Percentiles rank a stretch among this genome's conserved stretches.
These are phyloP conservation scores for Sclerotinia sclerotiorum DNA, from an alignment of 2,329 filamentous ascomycete species.

Conservation along the genomic window DNA sequence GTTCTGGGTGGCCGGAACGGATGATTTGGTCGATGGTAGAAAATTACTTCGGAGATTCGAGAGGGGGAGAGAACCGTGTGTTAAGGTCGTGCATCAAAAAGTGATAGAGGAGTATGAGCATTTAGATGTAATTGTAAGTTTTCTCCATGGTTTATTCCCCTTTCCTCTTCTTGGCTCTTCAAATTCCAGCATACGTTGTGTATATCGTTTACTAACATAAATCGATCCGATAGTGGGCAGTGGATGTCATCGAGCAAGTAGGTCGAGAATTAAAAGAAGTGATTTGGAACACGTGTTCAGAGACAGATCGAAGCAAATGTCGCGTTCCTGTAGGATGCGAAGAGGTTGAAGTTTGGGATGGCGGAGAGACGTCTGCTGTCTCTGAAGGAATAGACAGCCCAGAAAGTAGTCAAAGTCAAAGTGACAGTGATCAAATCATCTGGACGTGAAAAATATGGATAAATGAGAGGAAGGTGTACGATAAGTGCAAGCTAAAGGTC, in stretches of 20 bases:
- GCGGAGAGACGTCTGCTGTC: slow-evolving; percentile 24
- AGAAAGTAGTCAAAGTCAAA: slow-evolving; percentile 12
- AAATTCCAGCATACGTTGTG: background rate
- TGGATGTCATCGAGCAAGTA: slow-evolving; percentile 81
- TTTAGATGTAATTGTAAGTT: slow-evolving; percentile 69
- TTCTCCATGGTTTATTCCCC: too few relatives aligned
- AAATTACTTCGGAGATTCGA: slow-evolving; percentile 73
- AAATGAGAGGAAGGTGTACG: background rate
- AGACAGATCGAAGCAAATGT: slow-evolving; percentile 33
- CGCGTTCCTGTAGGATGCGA: slow-evolving; percentile 38
- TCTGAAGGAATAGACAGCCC: slow-evolving; percentile 33
- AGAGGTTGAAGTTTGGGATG: slow-evolving; percentile 34
- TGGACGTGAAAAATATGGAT: background rate
- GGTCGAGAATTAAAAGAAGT: slow-evolving; percentile 78
- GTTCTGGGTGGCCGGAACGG: slow-evolving; percentile 81
- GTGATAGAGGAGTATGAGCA: slow-evolving; percentile 89
- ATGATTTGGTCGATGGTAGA: slow-evolving; percentile 80
- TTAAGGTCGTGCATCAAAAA: slow-evolving; percentile 76
- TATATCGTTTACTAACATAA: background rate
- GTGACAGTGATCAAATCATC: slow-evolving; percentile 17
- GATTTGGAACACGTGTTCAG: slow-evolving; percentile 71
- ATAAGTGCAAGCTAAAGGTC: background rate
- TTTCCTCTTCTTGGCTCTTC: too few relatives aligned
- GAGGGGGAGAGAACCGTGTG: slow-evolving; percentile 75
- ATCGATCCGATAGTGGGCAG: slow-evolving; percentile 62